Conservation (phyloP, 768 basidiomycete species). For the Lactifluus subvellereus region DNA sequence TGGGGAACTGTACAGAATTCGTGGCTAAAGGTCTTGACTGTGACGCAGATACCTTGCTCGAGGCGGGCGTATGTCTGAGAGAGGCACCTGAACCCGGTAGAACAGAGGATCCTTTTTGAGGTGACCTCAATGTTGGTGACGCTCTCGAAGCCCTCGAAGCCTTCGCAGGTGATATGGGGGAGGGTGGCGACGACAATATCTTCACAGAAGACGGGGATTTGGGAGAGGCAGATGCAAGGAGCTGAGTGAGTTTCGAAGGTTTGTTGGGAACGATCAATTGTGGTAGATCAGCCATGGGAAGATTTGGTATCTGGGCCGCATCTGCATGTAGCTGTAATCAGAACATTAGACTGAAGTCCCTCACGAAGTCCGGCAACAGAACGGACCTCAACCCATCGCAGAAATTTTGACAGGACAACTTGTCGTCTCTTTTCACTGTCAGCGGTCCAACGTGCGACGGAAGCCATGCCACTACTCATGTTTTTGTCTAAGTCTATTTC, state of each 20-base stretch:
- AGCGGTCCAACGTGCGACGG: constrained; percentile 83
- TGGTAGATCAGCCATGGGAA: constrained; percentile 66
- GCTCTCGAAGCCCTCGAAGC: constrained; percentile 27
- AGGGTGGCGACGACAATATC: constrained; percentile 31
- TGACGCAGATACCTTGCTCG: constrained; percentile 26
- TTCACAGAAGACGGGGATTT: constrained; percentile 37
- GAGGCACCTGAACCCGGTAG: constrained; percentile 41
- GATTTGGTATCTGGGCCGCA: constrained; percentile 40
- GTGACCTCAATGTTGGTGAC: constrained; percentile 37
- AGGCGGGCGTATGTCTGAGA: constrained; percentile 43
- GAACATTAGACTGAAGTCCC: constrained; percentile 13
- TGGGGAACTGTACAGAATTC: constrained; percentile 48
- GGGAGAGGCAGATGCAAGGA: constrained; percentile 68
- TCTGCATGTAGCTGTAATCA: constrained; percentile 46
- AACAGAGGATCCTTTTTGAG: constrained; percentile 22
- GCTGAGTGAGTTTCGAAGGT: constrained; percentile 62
- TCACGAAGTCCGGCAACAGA: background rate
- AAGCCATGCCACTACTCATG: constrained; percentile 79
- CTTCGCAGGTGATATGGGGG: constrained; percentile 33
- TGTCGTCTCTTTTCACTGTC: constrained; percentile 55
- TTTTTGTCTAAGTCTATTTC: constrained; percentile 80
- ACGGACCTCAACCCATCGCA: constrained; percentile 58
- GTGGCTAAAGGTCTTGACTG: constrained; percentile 38
- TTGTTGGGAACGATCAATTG: constrained; percentile 46
- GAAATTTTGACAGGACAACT: constrained; percentile 53